Conservation (phyloP, 2,329 filamentous ascomycete species). For the Eurotiales sp. region DNA sequence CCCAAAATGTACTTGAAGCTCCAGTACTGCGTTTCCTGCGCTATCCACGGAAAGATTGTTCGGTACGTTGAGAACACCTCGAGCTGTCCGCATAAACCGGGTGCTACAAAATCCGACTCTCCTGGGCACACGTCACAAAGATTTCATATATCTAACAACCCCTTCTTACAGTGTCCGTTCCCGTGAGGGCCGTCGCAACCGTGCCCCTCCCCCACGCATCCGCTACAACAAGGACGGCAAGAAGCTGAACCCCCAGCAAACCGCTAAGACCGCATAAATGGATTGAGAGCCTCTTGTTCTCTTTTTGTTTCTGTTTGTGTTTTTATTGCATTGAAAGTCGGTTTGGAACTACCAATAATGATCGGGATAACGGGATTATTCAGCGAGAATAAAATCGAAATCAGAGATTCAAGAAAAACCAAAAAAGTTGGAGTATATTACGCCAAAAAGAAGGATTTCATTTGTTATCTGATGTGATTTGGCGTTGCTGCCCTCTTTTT, state of each 20-base stretch:
- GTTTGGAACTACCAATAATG: background rate
- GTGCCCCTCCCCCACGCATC: slow-evolving; percentile 93
- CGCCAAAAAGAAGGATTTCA: too few species aligned
- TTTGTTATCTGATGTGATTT: too few species aligned
- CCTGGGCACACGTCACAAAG: background rate
- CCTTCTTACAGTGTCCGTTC: slow-evolving; percentile 76
- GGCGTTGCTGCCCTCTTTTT: background rate
- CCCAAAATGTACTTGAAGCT: slow-evolving; percentile 99
- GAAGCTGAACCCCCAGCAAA: slow-evolving; percentile 91
- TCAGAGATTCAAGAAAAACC: too few species aligned
- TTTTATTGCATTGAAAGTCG: background rate
- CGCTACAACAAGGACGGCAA: slow-evolving; percentile 99
- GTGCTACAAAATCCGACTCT: too few species aligned
- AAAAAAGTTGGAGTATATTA: too few species aligned
- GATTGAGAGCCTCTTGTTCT: slow-evolving; percentile 26
- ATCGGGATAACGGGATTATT: slow-evolving; percentile 3
- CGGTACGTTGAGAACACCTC: slow-evolving; percentile 64
- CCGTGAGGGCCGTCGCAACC: slow-evolving; percentile 94
- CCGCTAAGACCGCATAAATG: slow-evolving; percentile 57
- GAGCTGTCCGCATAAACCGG: too few species aligned
- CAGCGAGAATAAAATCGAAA: slow-evolving; percentile 2
- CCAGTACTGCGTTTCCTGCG: slow-evolving; percentile 99
- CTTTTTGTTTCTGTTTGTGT: slow-evolving; percentile 1
- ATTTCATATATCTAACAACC: background rate
- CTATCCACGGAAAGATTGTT: slow-evolving; percentile 99